Base-by-base conservation (phyloP, 495 filamentous ascomycete genomes). In the Neurospora sp. region DNA sequence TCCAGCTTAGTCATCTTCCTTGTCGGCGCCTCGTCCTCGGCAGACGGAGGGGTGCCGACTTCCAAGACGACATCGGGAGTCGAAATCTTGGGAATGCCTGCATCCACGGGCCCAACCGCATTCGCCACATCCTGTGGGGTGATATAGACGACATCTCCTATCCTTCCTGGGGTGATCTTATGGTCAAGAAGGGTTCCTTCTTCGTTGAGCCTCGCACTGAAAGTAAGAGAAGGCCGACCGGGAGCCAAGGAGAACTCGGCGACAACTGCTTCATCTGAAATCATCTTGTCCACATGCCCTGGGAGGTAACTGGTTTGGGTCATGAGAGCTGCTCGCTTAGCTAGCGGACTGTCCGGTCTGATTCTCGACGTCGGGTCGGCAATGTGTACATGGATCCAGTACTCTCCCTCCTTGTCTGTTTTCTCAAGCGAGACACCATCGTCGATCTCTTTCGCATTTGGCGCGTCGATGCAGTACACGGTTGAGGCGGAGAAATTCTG, bases 351-450 rank as follows among this genome's bases (percentile, higher is more conserved):
- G 20, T 89, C 83, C 14, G 85, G 86, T 2, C 78, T 61, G 71
- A 98, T 85, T 75, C 91, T 92, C n/a, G 96, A 93, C 4, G 94
- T 91, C 2, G 95, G 96, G 77, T 98, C 96, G n/a, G 96, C 96
- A 42, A 97, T 85, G 78, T 99, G 96, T 12, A 96, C 80, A 77
- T 92, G 94, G 39, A 98, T 83, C 96, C 96, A 98, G 76, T 88
- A 91, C 18, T 91, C 87, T 4, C 85, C 85, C 2, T 83, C 79
- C 16, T 83, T 81, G 0, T 84, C 82, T 3, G 92, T 85, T 10
- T 80, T 81, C 78, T 96, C 93, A 8, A 98, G 73, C 2, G 94
- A 97, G 9, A 98, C 81, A 31, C 92, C 95, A 78, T 98, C 95
- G 74, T 99, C 96, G 70, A 97, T 92, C 76, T 98, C 94, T 47